Base-by-base conservation (phyloP, 2,329 filamentous ascomycete genomes). In the Cytospora chrysosperma region DNA sequence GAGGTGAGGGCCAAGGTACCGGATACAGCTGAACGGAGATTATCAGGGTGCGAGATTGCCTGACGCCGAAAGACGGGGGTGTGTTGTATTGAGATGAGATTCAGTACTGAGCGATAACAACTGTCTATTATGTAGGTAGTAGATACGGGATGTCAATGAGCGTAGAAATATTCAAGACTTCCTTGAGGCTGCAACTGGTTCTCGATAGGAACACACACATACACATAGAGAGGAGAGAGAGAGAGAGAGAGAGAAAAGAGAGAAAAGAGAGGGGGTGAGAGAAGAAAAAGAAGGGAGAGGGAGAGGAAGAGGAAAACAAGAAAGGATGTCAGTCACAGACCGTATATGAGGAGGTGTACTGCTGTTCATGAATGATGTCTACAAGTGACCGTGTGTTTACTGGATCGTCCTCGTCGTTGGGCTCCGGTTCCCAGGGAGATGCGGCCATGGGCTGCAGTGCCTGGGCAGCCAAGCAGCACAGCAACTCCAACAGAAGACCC, bases 41-140 rank as follows among this genome's bases (percentile, higher is more conserved):
- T 61, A 30, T 47, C 19, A 55, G 51, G 37, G 43, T 55, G 59
- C 53, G 27, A 43, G 26, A 30, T 19, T 13, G 34, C 8, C 37
- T 50, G 32, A 53, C 51, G n/a, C 24, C 51, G 51, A 51, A 55
- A 51, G 54, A 53, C 32, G 28, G 34, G 54, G 59, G 37, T 32
- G 53, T 32, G 58, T 34, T 51, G 59, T 40, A 61, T 61, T 28
- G 34, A 61, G 51, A 50, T 55, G 54, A 61, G 51, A 55, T 47
- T 30, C 43, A 55, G 59, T 61, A 61, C 15, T 49, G 27, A 30
- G 59, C 51, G 51, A 61, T 61, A 61, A 50, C 37, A 43, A 27
- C 51, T 55, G 59, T 61, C 55, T 61, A 61, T 61, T 61, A 61
- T 61, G 30, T 55, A 51, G 50, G 58, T 51, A 37, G 43, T 54